Percentiles rank a stretch among this genome's conserved stretches.
phyloP scores from a whole-genome alignment of 2,329 filamentous ascomycete genomes.

The Penicillium sp. region DNA sequence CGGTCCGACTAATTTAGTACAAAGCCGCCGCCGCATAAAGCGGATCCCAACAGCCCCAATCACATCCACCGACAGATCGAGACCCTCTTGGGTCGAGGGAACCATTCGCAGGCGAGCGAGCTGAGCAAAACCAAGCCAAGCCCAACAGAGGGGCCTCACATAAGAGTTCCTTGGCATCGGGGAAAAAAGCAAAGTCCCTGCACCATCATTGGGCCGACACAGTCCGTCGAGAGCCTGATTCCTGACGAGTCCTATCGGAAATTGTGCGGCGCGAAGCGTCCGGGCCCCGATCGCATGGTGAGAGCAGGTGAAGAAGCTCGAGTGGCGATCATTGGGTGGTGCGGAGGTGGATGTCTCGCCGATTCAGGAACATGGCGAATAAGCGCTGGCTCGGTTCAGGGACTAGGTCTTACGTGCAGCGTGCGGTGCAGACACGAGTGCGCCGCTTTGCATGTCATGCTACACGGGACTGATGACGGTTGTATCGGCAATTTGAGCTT shows the following conservation, averaged over 20 bases:
- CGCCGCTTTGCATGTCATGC: too few relatives aligned
- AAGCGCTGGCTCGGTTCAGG: background rate
- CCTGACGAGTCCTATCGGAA: background rate
- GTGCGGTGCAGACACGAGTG: conserved; percentile 3
- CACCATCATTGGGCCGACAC: background rate
- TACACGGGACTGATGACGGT: background rate
- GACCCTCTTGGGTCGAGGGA: background rate
- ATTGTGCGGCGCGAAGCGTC: background rate
- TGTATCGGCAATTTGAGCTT: background rate
- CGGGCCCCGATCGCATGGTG: background rate
- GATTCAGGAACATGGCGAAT: conserved; percentile 18
- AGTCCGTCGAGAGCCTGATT: background rate
- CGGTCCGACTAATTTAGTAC: conserved; percentile 4
- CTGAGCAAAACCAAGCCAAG: background rate
- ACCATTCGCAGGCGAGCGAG: background rate
- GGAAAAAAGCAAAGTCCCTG: background rate
- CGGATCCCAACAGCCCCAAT: conserved; percentile 1
- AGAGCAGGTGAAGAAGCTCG: background rate
- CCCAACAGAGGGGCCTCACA: background rate
- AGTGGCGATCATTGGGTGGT: background rate
- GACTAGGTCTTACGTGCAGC: conserved; percentile 2
- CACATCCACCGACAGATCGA: background rate
- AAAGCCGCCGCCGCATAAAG: background rate
- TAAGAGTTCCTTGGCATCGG: conserved; percentile 6
- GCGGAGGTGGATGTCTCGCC: background rate